Evolutionary conservation across 2,329 filamentous ascomycete genomes (phyloP).

Genomic region (Alternaria arbusti): DNA sequence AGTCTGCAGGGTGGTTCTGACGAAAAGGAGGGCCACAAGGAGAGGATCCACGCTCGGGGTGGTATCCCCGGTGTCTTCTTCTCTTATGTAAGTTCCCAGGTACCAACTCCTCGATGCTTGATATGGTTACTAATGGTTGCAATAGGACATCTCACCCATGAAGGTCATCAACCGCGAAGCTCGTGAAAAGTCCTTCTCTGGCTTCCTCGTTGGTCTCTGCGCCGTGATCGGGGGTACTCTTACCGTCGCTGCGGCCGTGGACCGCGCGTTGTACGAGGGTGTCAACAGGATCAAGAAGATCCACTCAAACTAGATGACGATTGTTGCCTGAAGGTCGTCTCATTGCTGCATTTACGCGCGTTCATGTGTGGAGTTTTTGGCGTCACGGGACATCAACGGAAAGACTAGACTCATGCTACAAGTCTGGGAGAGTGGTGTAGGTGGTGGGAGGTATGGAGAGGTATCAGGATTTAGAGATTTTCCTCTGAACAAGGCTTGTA

Average conservation of each 20-base stretch:
- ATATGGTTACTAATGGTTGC: slow-evolving; percentile 13
- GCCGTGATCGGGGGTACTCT: slow-evolving; percentile 93
- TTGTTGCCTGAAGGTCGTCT: background rate
- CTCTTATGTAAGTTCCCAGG: slow-evolving; percentile 76
- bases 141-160: slow-evolving; percentile 96
- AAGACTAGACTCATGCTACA: background rate
- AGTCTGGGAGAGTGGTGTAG: background rate
- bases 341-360: slow-evolving; percentile 6
- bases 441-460: background rate
- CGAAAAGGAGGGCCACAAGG: slow-evolving; percentile 85
- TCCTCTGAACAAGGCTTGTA: background rate
- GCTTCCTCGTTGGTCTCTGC: slow-evolving; percentile 92
- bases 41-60: slow-evolving; percentile 85
- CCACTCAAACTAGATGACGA: slow-evolving; percentile 60
- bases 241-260: slow-evolving; percentile 92
- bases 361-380: slow-evolving; percentile 11
- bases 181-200: slow-evolving; percentile 84
- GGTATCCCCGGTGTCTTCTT: slow-evolving; percentile 99
- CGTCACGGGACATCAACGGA: background rate
- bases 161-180: slow-evolving; percentile 98
- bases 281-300: slow-evolving; percentile 85
- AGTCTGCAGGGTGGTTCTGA: slow-evolving; percentile 85
- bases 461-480: background rate
- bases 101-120: background rate
- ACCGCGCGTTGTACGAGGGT: slow-evolving; percentile 91